Conservation (phyloP, 2,329 filamentous ascomycete species). For the Nemania diffusa region DNA sequence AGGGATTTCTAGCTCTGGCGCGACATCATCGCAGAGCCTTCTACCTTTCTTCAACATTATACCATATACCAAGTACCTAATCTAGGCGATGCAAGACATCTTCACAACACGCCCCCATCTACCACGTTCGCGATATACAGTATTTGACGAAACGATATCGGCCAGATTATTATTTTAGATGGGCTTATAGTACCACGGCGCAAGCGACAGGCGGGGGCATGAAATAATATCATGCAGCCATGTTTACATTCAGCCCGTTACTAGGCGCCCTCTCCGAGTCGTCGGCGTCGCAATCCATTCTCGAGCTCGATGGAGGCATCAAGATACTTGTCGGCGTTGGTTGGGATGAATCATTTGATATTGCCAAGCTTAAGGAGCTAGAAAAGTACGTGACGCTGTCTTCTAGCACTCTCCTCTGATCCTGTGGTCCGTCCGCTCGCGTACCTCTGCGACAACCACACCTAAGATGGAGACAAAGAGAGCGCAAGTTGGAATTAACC, state of each 20-base stretch:
- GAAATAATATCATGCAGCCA: constrained; percentile 56
- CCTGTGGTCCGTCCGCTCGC: no score
- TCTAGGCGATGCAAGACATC: not conserved
- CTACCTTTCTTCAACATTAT: constrained; percentile 13
- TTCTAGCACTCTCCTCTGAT: not conserved
- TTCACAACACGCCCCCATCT: not conserved
- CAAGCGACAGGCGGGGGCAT: constrained; percentile 22
- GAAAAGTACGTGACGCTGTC: constrained; percentile 74
- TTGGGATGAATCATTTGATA: constrained; percentile 93
- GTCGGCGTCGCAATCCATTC: constrained; percentile 88
- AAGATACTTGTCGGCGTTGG: constrained; percentile 95
- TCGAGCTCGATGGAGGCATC: constrained; percentile 96
- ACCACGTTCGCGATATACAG: not conserved
- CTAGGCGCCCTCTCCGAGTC: constrained; percentile 91
- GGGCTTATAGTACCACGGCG: constrained; percentile 31
- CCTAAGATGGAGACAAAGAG: not conserved
- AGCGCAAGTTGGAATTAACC: constrained; percentile 36
- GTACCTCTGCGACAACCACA: not conserved
- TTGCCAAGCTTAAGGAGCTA: constrained; percentile 82
- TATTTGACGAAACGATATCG: not conserved
- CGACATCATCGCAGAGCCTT: constrained; percentile 33
- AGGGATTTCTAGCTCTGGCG: constrained; percentile 36
- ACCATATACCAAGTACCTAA: no score
- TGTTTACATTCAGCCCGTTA: constrained; percentile 96
- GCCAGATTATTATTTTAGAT: constrained; percentile 24